Evolutionary conservation across 331 rosid genomes (phyloP).

Genomic region (Arachis monticola): DNA sequence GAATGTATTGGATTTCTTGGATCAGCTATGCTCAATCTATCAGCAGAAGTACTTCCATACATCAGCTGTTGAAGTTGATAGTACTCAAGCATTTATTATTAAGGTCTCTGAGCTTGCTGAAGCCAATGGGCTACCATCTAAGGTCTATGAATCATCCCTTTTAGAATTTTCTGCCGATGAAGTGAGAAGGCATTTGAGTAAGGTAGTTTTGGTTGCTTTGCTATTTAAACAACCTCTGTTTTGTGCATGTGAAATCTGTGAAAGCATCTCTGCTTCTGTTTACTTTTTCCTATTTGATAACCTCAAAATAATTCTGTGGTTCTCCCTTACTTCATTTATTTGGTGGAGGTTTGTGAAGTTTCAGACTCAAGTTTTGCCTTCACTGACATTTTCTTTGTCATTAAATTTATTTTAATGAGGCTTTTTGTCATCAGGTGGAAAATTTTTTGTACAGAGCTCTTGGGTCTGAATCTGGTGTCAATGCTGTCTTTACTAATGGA

Average conservation of each 20-base stretch:
- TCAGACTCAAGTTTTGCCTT: constrained; percentile 1
- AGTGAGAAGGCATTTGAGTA: constrained; percentile 57
- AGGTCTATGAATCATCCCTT: constrained; percentile 59
- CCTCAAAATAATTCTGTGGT: constrained; percentile 30
- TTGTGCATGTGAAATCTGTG: constrained; percentile 16
- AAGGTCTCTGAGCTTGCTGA: constrained; percentile 81
- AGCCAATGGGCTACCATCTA: constrained; percentile 74
- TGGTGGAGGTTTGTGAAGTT: constrained; percentile 21
- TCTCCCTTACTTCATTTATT: constrained; percentile 24
- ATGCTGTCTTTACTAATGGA: constrained; percentile 95
- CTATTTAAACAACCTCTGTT: constrained; percentile 26
- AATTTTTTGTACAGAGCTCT: constrained; percentile 57
- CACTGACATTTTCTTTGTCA: constrained; percentile 10
- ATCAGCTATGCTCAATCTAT: constrained; percentile 69
- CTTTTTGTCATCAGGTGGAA: constrained; percentile 62
- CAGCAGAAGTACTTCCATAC: constrained; percentile 59
- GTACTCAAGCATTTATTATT: constrained; percentile 59
- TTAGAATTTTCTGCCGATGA: constrained; percentile 60
- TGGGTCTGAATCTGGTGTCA: constrained; percentile 70
- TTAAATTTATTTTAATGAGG: constrained; percentile 23
- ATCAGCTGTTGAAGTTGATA: constrained; percentile 54
- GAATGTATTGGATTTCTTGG: constrained; percentile 70
- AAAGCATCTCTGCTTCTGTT: neutral
- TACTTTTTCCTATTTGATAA: constrained; percentile 13
- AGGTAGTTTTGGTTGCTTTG: constrained; percentile 58